These are phyloP conservation scores for Meripilus lineatus DNA, from an alignment of 1,284 basidiomycete species.

Conservation along the genomic window DNA sequence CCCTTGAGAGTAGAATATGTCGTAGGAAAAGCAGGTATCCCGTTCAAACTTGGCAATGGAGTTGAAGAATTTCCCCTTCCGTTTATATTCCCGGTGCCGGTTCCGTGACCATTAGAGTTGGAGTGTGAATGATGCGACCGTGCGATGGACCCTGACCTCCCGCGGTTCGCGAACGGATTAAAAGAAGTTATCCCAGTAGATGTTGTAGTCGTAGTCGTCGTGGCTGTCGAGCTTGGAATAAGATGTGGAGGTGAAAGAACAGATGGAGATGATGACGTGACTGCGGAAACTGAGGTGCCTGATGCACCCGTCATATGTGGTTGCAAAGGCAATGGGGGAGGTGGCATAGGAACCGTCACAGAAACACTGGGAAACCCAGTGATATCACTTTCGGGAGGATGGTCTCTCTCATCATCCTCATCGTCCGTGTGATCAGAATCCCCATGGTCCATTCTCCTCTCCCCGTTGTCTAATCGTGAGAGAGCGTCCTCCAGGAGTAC, in stretches of 20 bases:
- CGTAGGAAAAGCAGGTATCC: constrained; percentile 57
- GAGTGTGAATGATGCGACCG: constrained; percentile 7
- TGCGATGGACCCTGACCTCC: constrained; percentile 1
- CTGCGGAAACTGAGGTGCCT: neutral
- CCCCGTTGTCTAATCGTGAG: constrained; percentile 10
- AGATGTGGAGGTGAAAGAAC: no score
- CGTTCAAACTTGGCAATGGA: constrained; percentile 26
- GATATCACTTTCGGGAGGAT: constrained; percentile 5
- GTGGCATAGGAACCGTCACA: neutral
- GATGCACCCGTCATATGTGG: no score
- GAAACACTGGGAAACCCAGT: constrained; percentile 3
- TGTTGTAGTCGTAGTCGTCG: no score
- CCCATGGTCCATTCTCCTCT: constrained; percentile 1
- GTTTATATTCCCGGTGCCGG: no score
- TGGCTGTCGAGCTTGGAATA: no score
- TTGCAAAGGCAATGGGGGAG: neutral
- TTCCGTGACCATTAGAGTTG: constrained; percentile 5
- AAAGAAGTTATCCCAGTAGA: no score
- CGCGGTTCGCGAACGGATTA: neutral
- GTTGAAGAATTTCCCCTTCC: constrained; percentile 12
- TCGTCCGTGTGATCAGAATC: neutral
- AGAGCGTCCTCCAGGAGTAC: constrained; percentile 25
- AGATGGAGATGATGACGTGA: neutral
- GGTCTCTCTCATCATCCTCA: constrained; percentile 3
- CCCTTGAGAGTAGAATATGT: constrained; percentile 42